Evolutionary conservation across 1,284 basidiomycete species (phyloP), one percentile per base, ranked within the genome.

Genomic region (Malassezia sp.): DNA sequence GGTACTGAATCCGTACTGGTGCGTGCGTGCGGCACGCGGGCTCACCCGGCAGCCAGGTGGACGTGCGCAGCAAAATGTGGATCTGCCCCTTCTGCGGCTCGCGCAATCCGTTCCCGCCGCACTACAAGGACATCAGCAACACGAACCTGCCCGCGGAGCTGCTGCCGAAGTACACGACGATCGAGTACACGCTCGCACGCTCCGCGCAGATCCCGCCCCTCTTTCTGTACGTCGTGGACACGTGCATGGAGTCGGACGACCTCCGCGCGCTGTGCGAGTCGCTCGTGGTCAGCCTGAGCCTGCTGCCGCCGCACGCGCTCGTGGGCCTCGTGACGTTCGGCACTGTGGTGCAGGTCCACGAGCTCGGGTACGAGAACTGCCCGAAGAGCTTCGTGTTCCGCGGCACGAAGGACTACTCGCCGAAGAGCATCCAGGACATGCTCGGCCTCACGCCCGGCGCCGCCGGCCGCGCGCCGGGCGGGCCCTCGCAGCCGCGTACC

Each of bases 351-450:
- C 90, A 95, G 83, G 89, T 99, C 1, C 91, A 99, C 72, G 93
- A 99, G 74, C 83, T 97, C 39, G 89, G 90, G 24, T 97, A 95
- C 68, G 80, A 82, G 2, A 85, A 90, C 69, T 97, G 90, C 75
- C 87, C 82, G 73, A 97, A 97, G 73, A 90, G 89, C 5, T 97
- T 91, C 72, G 91, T 97, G 53, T 99, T 99, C 81, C 83, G 91
- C 28, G 93, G 93, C 42, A 85, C 85, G n/a, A 99, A 97, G 74
- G 93, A 99, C 67, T 97, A 97, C 71, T 75, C 83, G 46, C 82
- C 88, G 48, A 97, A 97, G 75, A 86, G 90, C 62, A 95, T 97
- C 61, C 86, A 90, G 73, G 91, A 96, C 64, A 97, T 99, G 91
- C 83, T 97, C 39, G 88, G 86, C 31, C 79, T 97, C 43, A 75